These are phyloP conservation scores for Mycena kentingensis DNA, from an alignment of 768 basidiomycete species.

Conservation along the genomic window DNA sequence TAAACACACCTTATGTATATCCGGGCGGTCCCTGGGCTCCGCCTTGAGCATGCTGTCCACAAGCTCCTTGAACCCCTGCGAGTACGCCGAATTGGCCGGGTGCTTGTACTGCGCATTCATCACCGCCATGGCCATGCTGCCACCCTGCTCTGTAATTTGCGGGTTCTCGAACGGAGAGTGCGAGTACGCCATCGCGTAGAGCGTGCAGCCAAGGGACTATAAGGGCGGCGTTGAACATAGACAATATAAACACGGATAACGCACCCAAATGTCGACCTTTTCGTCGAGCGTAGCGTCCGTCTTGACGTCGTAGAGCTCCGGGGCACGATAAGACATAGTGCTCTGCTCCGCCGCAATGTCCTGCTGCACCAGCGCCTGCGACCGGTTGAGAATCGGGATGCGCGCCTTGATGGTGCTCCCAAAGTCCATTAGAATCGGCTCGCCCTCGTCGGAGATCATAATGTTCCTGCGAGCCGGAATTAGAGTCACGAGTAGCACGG, in stretches of 20 bases:
- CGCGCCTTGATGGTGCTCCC: conserved; percentile 89
- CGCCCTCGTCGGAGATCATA: conserved; percentile 93
- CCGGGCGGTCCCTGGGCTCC: conserved; percentile 79
- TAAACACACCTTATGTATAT: conserved; percentile 64
- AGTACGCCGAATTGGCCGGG: conserved; percentile 75
- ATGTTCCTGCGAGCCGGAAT: conserved; percentile 68
- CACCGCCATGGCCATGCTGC: conserved; percentile 97
- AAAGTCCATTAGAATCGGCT: conserved; percentile 97
- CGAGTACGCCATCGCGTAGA: conserved; percentile 92
- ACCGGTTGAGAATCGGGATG: conserved; percentile 76
- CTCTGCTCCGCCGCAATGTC: conserved; percentile 98
- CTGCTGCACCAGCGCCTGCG: conserved; percentile 89
- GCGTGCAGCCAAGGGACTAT: conserved; percentile 92
- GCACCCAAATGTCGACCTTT: conserved; percentile 95
- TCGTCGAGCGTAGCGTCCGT: conserved; percentile 86
- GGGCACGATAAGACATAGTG: conserved; percentile 97
- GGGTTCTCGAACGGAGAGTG: conserved; percentile 96
- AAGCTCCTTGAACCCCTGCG: conserved; percentile 76
- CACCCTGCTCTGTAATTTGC: conserved; percentile 91
- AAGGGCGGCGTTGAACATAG: conserved; percentile 2
- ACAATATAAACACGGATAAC: conserved; percentile 22
- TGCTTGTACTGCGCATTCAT: conserved; percentile 92
- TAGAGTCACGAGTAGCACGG: not conserved
- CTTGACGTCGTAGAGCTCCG: conserved; percentile 97
- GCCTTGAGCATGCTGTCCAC: conserved; percentile 85